These are phyloP conservation scores for Cenchrus americanus DNA, from an alignment of 176 grass and related monocot genomes.

Conservation along the genomic window DNA sequence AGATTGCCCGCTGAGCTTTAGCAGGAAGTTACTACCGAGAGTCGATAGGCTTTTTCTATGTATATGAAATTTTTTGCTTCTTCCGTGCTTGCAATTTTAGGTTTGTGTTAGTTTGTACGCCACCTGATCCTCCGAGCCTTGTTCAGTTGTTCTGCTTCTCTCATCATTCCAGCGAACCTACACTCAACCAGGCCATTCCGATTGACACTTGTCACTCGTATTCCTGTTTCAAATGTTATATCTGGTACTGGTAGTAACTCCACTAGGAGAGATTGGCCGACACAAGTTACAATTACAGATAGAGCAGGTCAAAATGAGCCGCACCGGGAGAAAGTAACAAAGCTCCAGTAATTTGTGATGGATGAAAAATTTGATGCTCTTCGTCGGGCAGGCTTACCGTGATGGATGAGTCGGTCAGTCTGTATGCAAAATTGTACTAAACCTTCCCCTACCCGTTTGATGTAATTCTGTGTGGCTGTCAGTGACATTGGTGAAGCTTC, in stretches of 20 bases:
- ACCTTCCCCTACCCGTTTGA: too few species aligned
- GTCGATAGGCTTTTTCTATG: background rate
- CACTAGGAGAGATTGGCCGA: background rate
- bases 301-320: background rate
- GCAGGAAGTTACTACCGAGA: background rate
- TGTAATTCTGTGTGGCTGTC: constrained; percentile 18
- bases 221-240: background rate
- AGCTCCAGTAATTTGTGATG: background rate
- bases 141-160: background rate
- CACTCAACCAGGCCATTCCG: background rate
- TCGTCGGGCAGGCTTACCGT: too few species aligned
- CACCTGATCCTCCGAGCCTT: background rate
- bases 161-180: background rate
- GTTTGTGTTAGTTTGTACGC: background rate
- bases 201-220: background rate
- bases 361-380: too few species aligned
- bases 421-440: too few species aligned
- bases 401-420: too few species aligned
- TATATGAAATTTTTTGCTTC: background rate
- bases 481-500: constrained; percentile 69
- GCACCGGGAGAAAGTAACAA: background rate
- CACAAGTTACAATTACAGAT: background rate
- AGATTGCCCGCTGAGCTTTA: constrained; percentile 6
- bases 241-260: background rate
- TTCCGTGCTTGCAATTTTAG: background rate